Evolutionary conservation across 768 basidiomycete species (phyloP), one percentile per base, ranked within the genome.

Genomic region (Leccinellum rugosiceps): DNA sequence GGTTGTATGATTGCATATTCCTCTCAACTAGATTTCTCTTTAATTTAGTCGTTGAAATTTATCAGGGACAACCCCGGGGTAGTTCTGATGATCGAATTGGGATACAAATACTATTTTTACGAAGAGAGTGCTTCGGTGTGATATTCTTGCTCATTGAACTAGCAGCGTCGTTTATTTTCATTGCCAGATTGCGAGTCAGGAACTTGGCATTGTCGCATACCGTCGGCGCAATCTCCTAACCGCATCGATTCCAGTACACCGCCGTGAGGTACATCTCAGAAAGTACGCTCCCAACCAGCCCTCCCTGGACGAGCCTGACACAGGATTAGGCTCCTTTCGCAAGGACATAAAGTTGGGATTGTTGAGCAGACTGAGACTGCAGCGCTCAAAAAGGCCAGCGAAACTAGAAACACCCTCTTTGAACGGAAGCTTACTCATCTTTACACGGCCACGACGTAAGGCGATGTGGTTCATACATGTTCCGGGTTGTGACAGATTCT

Each of bases 371-470:
- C 79, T 1, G 93, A 95, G 72, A 94, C 94, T 0, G 90, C 93
- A 17, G 93, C 93, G 0, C 78, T 95, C 50, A 95, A 95, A 76
- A 93, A 90, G 74, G 84, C 78, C 3, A 77, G 90, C 49, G 87
- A 90, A 58, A 93, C 85, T 58, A 81, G 84, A 52, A 88, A 86
- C 62, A 78, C 80, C 0, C 82, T 85, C 0, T 96, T 95, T 64
- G 82, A 84, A 23, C 80, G 93, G 38, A 79, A 84, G 66, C 67
- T 98, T 10, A 87, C 87, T 0, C 81, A 88, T 61, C 72, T 96
- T 35, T 96, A 90, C 61, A 96, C 95, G 26, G 84, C 91, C 28
- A 83, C 91, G 30, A 96, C 93, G 92, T 94, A 69, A 63, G 91
- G 28, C 30, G 48, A 59, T 32, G 35, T 49, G 6, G 32, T 19